Evolutionary conservation across 148 eudicot species (phyloP).

Genomic region (Chenopodium formosanum): DNA sequence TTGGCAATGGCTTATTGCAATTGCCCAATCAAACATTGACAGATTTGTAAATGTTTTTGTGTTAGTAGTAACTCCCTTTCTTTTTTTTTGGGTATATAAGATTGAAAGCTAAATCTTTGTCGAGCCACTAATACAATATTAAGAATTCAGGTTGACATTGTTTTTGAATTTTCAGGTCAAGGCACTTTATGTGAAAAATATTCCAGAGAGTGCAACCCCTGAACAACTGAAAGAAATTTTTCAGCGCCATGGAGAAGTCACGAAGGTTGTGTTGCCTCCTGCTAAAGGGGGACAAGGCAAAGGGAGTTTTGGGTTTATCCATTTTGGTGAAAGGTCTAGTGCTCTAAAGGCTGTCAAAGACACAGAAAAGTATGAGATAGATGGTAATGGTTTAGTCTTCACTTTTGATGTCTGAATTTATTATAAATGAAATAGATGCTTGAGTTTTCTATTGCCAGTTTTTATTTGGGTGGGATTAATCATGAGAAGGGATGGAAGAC

Average conservation of each 20-base stretch:
- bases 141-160: background rate
- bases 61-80: background rate
- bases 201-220: constrained; percentile 77
- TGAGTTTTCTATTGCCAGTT: background rate
- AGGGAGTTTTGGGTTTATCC: constrained; percentile 87
- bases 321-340: constrained; percentile 93
- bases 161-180: constrained; percentile 63
- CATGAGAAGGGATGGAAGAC: background rate
- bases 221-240: constrained; percentile 87
- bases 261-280: constrained; percentile 92
- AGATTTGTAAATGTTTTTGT: background rate
- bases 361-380: constrained; percentile 78
- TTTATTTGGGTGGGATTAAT: background rate
- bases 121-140: background rate
- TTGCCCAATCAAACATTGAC: background rate
- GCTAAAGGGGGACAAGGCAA: constrained; percentile 85
- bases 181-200: constrained; percentile 95
- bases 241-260: constrained; percentile 94
- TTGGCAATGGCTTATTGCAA: background rate
- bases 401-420: background rate
- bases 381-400: constrained; percentile 48
- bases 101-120: background rate
- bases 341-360: constrained; percentile 91
- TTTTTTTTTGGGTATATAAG: background rate
- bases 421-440: background rate